Evolutionary conservation across 2,329 filamentous ascomycete genomes (phyloP), one percentile per base, ranked within the genome.

Genomic region (Hypomyces rosellus): DNA sequence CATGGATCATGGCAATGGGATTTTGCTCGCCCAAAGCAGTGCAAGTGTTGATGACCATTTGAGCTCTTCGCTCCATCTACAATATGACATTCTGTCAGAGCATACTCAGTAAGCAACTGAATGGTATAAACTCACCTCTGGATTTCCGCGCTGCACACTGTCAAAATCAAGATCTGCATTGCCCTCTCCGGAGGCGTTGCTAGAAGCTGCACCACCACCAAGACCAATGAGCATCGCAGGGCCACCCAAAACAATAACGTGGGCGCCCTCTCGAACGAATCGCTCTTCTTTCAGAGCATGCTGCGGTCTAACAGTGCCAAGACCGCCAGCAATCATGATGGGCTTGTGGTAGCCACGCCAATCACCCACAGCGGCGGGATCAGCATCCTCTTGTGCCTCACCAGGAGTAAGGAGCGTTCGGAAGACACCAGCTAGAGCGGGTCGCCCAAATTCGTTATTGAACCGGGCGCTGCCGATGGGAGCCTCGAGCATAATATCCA

Each of bases 11-110:
- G 50, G 89, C 86, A 59, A 99, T 97, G 0, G 93, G 93, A 64
- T 87, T 97, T 56, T 89, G 76, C 4, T 84, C 74, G 14, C 91
- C 92, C 60, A 97, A 80, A 3, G 89, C 85, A 25, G 88, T 84
- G 66, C 93, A 99, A 4, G 89, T 85, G 69, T 97, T 93, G 69
- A 99, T 99, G 57, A 99, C 93, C 81, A 97, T 95, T 71, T 99
- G 93, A 2, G 92, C 93, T 60, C 93, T 81, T 55, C 93, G 80
- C 69, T 99, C 89, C 69, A 97, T 92, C 71, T 61, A 43, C 5
- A 36, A 22, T 4, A 36, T 6, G 9, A 11, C 48, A 15, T 22
- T 20, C 9, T 49, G 18, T 14, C 16, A 55, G 49, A 9, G 7
- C n/a, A 34, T 1, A 13, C 2, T 13, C 0, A 13, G 9, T 7